Percentiles rank a stretch among this genome's conserved stretches.
phyloP scores from a whole-genome alignment of 148 eudicot genomes.

The Camellia lanceoleosa region DNA sequence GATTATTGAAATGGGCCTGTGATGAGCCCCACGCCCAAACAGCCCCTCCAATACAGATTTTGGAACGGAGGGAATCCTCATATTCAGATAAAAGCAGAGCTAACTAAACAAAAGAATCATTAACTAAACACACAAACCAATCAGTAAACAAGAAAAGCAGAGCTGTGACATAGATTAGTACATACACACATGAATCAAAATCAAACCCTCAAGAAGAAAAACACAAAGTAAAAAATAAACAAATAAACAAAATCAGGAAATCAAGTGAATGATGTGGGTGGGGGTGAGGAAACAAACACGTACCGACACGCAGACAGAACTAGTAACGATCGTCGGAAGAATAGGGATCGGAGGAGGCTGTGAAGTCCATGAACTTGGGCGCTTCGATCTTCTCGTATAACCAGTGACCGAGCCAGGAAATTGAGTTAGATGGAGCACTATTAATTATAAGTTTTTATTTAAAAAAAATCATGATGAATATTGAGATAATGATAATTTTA shows the following conservation, averaged over 20 bases:
- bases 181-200: neutral
- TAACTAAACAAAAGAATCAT: neutral
- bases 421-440: no score
- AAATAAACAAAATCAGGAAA: neutral
- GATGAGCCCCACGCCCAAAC: no score
- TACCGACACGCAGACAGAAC: constrained; percentile 56
- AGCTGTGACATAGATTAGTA: neutral
- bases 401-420: neutral
- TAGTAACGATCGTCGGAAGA: constrained; percentile 74
- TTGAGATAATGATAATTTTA: no score
- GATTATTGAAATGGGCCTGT: no score
- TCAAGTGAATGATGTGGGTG: neutral
- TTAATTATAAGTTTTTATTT: no score
- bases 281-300: neutral
- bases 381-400: constrained; percentile 84
- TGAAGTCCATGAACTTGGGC: constrained; percentile 82
- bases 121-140: neutral
- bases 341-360: constrained; percentile 37
- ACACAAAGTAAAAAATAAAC: neutral
- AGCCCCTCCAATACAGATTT: no score
- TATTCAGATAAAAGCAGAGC: neutral
- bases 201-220: neutral
- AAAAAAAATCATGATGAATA: no score
- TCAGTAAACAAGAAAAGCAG: neutral
- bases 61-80: no score